A percentile compares a stretch with the other conserved stretches of the same genome.
phyloP scores from a whole-genome alignment of 805 yeast species.

The Kregervanrija fluxuum region DNA sequence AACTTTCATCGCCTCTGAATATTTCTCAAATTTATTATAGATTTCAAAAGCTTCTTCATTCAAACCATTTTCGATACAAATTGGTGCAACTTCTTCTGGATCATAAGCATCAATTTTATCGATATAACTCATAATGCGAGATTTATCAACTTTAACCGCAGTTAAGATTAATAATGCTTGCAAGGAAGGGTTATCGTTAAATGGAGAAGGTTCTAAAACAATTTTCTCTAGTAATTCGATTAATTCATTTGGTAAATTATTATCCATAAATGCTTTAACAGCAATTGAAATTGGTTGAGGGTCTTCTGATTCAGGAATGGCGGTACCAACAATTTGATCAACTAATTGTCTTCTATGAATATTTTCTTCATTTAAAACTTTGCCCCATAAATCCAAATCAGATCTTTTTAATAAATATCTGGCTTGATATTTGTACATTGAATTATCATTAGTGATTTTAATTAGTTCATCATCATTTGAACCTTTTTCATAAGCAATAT shows the following conservation, averaged over 20 bases:
- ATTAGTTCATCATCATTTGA: constrained; percentile 83
- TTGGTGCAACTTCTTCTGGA: constrained; percentile 87
- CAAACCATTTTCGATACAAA: constrained; percentile 82
- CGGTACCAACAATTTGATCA: constrained; percentile 93
- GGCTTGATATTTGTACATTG: constrained; percentile 99
- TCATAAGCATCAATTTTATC: constrained; percentile 89
- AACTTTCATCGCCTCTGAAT: constrained; percentile 77
- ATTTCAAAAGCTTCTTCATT: constrained; percentile 93
- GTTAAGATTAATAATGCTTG: constrained; percentile 91
- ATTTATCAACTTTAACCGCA: constrained; percentile 90
- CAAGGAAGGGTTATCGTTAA: constrained; percentile 88
- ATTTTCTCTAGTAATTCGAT: constrained; percentile 94
- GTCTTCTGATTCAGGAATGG: constrained; percentile 87
- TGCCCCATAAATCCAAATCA: constrained; percentile 76
- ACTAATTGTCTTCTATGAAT: constrained; percentile 84
- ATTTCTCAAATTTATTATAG: constrained; percentile 75
- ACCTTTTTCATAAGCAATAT: constrained; percentile 96
- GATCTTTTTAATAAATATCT: constrained; percentile 85
- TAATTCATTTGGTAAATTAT: constrained; percentile 85
- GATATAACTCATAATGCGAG: constrained; percentile 74
- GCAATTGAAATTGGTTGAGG: constrained; percentile 93
- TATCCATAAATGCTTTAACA: constrained; percentile 93
- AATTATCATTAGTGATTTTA: constrained; percentile 88
- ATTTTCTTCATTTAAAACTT: constrained; percentile 69
- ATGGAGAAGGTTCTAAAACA: constrained; percentile 94